Evolutionary conservation across 2,329 filamentous ascomycete genomes (phyloP), one percentile per base, ranked within the genome.

Genomic region (Exophiala sp.): DNA sequence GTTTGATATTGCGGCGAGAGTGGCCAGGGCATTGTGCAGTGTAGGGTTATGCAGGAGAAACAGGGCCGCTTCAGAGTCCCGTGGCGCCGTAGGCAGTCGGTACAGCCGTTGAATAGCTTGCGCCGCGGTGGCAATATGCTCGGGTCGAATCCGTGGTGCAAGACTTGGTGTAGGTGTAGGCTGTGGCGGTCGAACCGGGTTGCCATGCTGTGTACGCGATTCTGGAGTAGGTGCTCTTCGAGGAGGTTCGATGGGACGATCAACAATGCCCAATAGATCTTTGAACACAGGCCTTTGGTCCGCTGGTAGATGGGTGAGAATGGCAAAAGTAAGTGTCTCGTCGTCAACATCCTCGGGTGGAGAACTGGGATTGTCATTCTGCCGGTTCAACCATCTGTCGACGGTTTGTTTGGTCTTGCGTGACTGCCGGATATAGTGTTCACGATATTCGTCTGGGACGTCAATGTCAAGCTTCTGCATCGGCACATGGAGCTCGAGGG

Each of bases 321-420:
- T 94, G 46, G 91, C 90, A 69, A 97, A 96, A 2, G 86, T 85
- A 29, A 97, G 72, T 0, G 91, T 97, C 69, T 96, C 91, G 55
- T 96, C 90, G 62, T 96, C 91, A 4, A 95, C 85, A 51, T 95
- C 91, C 54, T 90, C 84, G 0, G 89, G 89, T 1, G 88, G 83
- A 44, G 83, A 85, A 1, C 80, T 80, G 1, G 84, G 79, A 13
- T 81, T 78, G 53, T 89, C 85, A 24, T 83, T 49, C 60, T 91
- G 91, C 52, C 81, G 85, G 29, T 79, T 83, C 55, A 97, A 80
- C 91, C 91, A 97, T 62, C 80, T 85, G 66, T 96, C 88, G 1
- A 97, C 91, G 0, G 86, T 85, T n/a, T 83, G 81, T 63, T 90
- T 87, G 14, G 91, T 94, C 71, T 95, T 95, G 66, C 89, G 88